Percentiles rank a stretch among this genome's conserved stretches.
phyloP scores from a whole-genome alignment of 306 rosid species.

The Prunus salicina region DNA sequence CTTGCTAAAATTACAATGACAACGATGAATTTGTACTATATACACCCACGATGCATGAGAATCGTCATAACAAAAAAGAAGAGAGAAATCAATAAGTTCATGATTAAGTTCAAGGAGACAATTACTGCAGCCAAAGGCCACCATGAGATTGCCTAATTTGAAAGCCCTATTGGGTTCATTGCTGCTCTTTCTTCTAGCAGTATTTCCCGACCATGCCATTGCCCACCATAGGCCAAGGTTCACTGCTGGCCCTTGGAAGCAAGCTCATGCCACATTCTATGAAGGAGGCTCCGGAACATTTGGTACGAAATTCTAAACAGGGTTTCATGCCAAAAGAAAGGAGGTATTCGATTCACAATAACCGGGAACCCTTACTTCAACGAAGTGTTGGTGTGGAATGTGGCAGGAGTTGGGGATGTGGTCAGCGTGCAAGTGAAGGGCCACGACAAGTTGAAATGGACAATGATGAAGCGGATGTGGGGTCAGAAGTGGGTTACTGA shows the following conservation, averaged over 20 bases:
- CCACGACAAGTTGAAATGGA: conserved; percentile 47
- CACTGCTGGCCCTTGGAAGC: conserved; percentile 50
- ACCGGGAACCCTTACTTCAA: conserved; percentile 52
- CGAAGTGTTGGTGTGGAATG: conserved; percentile 56
- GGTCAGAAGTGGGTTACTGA: conserved; percentile 69
- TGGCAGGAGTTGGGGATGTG: conserved; percentile 75
- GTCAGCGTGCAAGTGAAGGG: conserved; percentile 54
- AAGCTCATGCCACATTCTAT: conserved; percentile 69
- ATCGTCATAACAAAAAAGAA: too few species aligned
- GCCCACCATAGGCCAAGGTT: conserved; percentile 14
- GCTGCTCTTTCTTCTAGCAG: conserved; percentile 17
- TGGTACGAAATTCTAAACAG: conserved; percentile 19
- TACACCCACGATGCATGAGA: too few species aligned
- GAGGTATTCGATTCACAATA: too few species aligned
- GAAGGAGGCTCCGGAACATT: conserved; percentile 56
- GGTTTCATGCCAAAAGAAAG: too few species aligned
- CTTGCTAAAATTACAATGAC: too few species aligned
- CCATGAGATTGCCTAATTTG: conserved; percentile 4
- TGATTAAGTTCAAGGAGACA: background rate
- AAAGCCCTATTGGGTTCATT: conserved; percentile 18
- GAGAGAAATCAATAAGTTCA: too few species aligned
- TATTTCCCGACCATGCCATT: background rate
- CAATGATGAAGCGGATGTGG: conserved; percentile 54
- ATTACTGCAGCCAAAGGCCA: background rate
- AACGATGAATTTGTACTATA: too few species aligned